These are phyloP conservation scores for Solanum clarkiae DNA, from an alignment of 257 asterid genomes.

Conservation along the genomic window DNA sequence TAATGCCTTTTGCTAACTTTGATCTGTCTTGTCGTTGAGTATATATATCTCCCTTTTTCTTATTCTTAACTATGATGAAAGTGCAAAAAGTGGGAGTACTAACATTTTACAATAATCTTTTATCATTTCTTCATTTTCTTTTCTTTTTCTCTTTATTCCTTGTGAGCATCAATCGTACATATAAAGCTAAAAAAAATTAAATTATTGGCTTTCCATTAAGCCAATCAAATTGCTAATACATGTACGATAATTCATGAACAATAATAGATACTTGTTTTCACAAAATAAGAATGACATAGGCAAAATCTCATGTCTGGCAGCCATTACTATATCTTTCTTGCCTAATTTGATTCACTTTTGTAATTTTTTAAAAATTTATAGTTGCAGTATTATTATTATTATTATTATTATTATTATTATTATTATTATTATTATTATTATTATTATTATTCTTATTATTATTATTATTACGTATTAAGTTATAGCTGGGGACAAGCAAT, in stretches of 20 bases:
- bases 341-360: neutral
- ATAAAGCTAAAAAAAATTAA: neutral
- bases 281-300: neutral
- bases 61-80: neutral
- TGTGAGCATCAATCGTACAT: neutral
- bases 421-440: too few species aligned
- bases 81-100: neutral
- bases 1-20: neutral
- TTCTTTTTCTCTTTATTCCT: neutral
- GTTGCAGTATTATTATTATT: neutral
- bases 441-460: too few species aligned
- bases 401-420: too few species aligned
- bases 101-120: neutral
- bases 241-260: neutral
- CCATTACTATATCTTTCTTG: neutral
- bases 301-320: neutral
- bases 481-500: neutral
- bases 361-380: neutral
- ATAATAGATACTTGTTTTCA: neutral
- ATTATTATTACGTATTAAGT: neutral
- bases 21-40: neutral
- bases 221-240: constrained; percentile 1
- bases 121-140: neutral
- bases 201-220: neutral
- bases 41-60: neutral